Percentiles rank a stretch among this genome's conserved stretches.
Conservation (phyloP, 2,329 filamentous ascomycete genomes). For the Venturia oleaginea region DNA sequence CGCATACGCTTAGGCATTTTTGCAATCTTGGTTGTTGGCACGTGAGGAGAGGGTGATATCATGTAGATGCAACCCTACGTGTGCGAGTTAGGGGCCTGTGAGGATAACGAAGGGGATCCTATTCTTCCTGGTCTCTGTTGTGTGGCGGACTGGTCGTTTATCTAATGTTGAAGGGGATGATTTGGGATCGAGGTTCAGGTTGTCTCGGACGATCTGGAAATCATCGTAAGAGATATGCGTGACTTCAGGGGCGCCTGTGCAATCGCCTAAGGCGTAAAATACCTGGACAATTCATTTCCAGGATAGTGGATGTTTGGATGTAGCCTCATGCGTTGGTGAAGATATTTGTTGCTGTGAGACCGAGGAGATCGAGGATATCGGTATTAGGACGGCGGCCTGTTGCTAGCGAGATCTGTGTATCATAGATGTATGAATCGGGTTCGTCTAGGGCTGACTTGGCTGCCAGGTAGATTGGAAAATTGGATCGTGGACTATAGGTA, state of each 20-base stretch:
- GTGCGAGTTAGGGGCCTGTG: slow-evolving; percentile 46
- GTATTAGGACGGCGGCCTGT: slow-evolving; percentile 44
- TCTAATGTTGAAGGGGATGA: slow-evolving; percentile 18
- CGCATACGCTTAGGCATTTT: slow-evolving; percentile 44
- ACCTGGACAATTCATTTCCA: slow-evolving; percentile 34
- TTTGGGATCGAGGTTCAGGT: slow-evolving; percentile 30
- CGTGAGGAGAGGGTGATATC: slow-evolving; percentile 27
- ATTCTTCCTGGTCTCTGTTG: slow-evolving; percentile 19
- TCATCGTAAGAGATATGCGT: slow-evolving; percentile 51
- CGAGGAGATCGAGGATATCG: slow-evolving; percentile 34
- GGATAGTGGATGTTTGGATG: slow-evolving; percentile 35
- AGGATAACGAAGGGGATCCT: slow-evolving; percentile 42
- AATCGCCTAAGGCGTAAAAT: slow-evolving; percentile 46
- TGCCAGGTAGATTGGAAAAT: slow-evolving; percentile 19
- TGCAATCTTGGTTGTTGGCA: slow-evolving; percentile 32
- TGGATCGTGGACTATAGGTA: not conserved
- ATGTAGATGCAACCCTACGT: slow-evolving; percentile 40
- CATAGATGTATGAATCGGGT: slow-evolving; percentile 21
- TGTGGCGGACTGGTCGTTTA: slow-evolving; percentile 17
- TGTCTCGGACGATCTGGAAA: slow-evolving; percentile 42
- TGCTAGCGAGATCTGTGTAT: slow-evolving; percentile 43
- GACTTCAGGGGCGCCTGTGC: slow-evolving; percentile 44
- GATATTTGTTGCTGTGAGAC: slow-evolving; percentile 34
- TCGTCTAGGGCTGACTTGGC: slow-evolving; percentile 21
- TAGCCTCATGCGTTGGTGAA: slow-evolving; percentile 34